phyloP scores from a whole-genome alignment of 306 rosid genomes.

The Geum urbanum region DNA sequence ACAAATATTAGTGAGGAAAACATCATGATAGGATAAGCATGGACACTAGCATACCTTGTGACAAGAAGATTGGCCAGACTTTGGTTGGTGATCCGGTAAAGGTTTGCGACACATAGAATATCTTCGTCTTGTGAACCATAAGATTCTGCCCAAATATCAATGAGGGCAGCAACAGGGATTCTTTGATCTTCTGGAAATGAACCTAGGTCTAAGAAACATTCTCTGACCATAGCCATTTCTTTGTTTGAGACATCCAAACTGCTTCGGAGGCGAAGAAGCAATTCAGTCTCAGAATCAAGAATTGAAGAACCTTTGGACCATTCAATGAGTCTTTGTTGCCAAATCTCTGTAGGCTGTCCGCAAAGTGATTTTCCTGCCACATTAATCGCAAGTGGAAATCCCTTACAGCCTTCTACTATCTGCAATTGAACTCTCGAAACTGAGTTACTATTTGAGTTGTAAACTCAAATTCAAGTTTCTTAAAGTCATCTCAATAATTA shows the following conservation, averaged over 20 bases:
- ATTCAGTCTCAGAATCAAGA: conserved; percentile 11
- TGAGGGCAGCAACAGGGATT: conserved; percentile 46
- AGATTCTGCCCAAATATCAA: conserved; percentile 56
- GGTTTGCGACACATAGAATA: conserved; percentile 31
- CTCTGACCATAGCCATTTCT: conserved; percentile 16
- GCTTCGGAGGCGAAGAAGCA: conserved; percentile 37
- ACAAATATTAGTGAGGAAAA: background rate
- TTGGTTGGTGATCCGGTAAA: conserved; percentile 22
- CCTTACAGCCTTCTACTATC: conserved; percentile 44
- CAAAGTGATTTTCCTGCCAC: conserved; percentile 36
- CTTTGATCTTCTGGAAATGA: conserved; percentile 59
- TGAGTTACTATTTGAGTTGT: background rate
- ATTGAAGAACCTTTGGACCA: conserved; percentile 29
- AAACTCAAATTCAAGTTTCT: background rate
- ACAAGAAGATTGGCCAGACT: conserved; percentile 36
- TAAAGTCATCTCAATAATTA: background rate
- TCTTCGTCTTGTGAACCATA: conserved; percentile 26
- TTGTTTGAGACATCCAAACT: conserved; percentile 30
- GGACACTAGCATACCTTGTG: conserved; percentile 41
- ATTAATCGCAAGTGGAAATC: conserved; percentile 44
- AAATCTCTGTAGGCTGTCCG: background rate
- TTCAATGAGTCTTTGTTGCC: conserved; percentile 23
- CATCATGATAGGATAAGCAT: background rate
- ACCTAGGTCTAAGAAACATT: conserved; percentile 52
- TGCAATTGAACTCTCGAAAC: conserved; percentile 20